These are phyloP conservation scores for Carex parvula DNA, from an alignment of 176 grass and related monocot species.

Conservation along the genomic window DNA sequence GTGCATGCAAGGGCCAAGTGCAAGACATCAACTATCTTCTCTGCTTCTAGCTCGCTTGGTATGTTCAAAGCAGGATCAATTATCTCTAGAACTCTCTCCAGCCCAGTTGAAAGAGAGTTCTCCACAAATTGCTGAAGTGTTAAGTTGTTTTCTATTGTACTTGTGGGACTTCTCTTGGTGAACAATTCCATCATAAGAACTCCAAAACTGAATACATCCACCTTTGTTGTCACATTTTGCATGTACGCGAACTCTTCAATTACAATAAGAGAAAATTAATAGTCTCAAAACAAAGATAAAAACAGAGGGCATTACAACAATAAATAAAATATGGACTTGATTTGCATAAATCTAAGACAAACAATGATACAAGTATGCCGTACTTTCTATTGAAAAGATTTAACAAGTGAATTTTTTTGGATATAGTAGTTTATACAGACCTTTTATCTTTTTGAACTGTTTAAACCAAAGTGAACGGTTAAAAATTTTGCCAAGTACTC, in stretches of 20 bases:
- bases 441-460: not conserved
- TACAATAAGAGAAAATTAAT: not conserved
- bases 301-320: not conserved
- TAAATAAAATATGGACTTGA: not conserved
- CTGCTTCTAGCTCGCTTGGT: conserved; percentile 41
- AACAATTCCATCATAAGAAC: conserved; percentile 75
- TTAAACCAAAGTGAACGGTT: not conserved
- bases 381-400: not conserved
- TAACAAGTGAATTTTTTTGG: not conserved
- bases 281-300: not conserved
- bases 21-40: conserved; percentile 40
- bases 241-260: conserved; percentile 79
- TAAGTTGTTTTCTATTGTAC: conserved; percentile 47
- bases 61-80: conserved; percentile 53
- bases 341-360: not conserved
- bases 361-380: not conserved
- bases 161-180: conserved; percentile 60
- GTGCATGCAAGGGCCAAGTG: conserved; percentile 53
- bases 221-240: conserved; percentile 56
- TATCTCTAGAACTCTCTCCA: conserved; percentile 38
- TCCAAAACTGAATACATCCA: conserved; percentile 93
- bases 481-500: not conserved
- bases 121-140: conserved; percentile 78
- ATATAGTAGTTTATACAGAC: not conserved
- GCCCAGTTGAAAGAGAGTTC: conserved; percentile 42